Evolutionary conservation across 2,329 filamentous ascomycete species (phyloP).

Genomic region (Malbranchea zuffiana): DNA sequence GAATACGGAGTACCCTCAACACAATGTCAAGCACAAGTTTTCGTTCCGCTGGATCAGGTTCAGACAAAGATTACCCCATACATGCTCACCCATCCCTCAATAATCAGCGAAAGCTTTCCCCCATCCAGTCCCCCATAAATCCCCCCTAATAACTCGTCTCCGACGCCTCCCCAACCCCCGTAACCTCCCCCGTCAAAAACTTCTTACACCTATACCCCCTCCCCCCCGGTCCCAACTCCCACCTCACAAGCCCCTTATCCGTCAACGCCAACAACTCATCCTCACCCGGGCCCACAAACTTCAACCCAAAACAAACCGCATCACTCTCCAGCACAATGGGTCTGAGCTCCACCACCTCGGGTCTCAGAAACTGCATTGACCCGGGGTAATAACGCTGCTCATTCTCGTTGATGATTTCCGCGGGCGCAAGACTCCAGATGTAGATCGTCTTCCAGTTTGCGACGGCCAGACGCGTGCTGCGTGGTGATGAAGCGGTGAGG

Average conservation of each 20-base stretch:
- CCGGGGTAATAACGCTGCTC: constrained; percentile 24
- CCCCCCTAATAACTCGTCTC: too few relatives aligned
- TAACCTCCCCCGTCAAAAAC: constrained; percentile 9
- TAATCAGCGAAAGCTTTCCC: too few relatives aligned
- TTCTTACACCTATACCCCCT: constrained; percentile 17
- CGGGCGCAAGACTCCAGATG: constrained; percentile 32
- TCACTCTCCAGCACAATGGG: constrained; percentile 26
- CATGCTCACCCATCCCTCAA: too few relatives aligned
- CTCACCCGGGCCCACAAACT: constrained; percentile 24
- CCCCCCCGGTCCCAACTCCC: constrained; percentile 26
- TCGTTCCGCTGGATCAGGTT: too few relatives aligned
- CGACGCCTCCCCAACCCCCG: not conserved
- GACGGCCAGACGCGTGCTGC: constrained; percentile 32
- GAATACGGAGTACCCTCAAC: too few relatives aligned
- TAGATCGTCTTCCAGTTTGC: constrained; percentile 34
- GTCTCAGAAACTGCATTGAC: constrained; percentile 16
- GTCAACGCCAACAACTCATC: constrained; percentile 33
- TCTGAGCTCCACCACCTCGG: constrained; percentile 21
- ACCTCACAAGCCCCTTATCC: constrained; percentile 32
- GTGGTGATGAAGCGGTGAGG: constrained; percentile 26
- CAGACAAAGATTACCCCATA: too few relatives aligned
- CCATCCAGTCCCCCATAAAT: too few relatives aligned
- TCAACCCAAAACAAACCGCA: constrained; percentile 30
- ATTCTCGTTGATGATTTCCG: constrained; percentile 26
- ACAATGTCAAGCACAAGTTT: too few relatives aligned